Percentiles rank a stretch among this genome's conserved stretches.
These are phyloP conservation scores for Colletotrichum tropicicola DNA, from an alignment of 2,329 filamentous ascomycete genomes.

Conservation along the genomic window DNA sequence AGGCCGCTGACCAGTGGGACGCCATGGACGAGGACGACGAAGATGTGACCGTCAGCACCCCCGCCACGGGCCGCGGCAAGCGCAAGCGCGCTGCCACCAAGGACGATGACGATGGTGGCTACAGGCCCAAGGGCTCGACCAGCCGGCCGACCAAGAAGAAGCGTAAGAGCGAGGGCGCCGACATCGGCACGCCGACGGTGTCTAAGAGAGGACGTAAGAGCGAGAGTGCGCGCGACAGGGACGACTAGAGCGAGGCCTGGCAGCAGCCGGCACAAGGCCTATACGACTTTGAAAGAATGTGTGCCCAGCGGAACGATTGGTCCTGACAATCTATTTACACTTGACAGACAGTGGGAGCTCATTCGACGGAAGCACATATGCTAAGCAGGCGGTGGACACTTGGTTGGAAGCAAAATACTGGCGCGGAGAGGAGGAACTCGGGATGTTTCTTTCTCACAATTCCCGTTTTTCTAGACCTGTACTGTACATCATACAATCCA, in stretches of 20 bases:
- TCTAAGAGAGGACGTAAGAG: conserved; percentile 44
- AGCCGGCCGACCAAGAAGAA: conserved; percentile 64
- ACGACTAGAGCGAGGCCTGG: neutral
- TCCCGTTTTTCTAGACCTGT: conserved; percentile 6
- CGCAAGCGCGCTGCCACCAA: conserved; percentile 53
- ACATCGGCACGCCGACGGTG: conserved; percentile 39
- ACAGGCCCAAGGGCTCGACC: conserved; percentile 65
- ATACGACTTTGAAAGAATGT: too few relatives aligned
- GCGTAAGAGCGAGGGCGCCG: conserved; percentile 62
- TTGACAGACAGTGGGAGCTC: too few relatives aligned
- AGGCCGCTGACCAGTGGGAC: conserved; percentile 35
- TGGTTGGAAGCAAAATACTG: too few relatives aligned
- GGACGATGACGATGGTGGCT: conserved; percentile 64
- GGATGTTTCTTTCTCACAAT: too few relatives aligned
- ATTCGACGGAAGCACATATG: too few relatives aligned
- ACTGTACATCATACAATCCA: conserved; percentile 17
- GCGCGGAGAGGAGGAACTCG: too few relatives aligned
- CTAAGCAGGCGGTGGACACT: too few relatives aligned
- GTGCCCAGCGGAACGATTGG: too few relatives aligned
- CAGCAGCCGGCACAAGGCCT: neutral
- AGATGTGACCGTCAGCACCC: conserved; percentile 38
- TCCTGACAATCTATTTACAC: too few relatives aligned
- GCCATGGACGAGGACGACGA: conserved; percentile 19
- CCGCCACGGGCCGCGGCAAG: conserved; percentile 46
- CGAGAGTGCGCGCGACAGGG: conserved; percentile 25